Evolutionary conservation across 768 basidiomycete species (phyloP), one percentile per base, ranked within the genome.

Genomic region (Suillus discolor): DNA sequence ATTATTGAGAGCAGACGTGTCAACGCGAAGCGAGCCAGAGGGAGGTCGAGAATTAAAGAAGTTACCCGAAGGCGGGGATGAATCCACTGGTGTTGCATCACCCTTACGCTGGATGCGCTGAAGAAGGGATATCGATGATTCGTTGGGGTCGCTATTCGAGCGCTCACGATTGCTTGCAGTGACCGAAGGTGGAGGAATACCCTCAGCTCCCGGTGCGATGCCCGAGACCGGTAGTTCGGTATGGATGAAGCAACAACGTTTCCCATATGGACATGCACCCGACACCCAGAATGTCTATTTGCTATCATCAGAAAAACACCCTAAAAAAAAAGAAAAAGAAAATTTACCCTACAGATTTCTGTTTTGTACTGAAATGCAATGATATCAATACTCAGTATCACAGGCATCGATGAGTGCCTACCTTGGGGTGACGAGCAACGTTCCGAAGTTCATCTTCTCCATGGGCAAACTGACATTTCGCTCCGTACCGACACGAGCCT

Each of bases 391-490:
- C 55, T 68, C 31, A 63, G 55, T 44, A 59, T 64, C 39, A 20
- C 45, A 44, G 12, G 25, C 15, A 42, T 42, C 1, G 36, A 42
- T 39, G 49, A 47, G 66, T 31, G 70, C 82, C 68, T 72, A 93
- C 93, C 86, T 96, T 96, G 54, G 94, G 94, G 75, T 96, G 94
- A 69, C 94, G 85, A 69, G 89, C 77, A n/a, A 95, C 92, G 64
- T 84, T 87, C 47, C 93, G 87, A 39, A 96, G 82, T 77, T 96
- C 94, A 0, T 94, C 92, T 73, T 94, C 91, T 60, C 94, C 95
- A 73, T 96, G 94, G 31, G 94, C 94, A 74, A 96, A 96, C 75
- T 96, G 94, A 73, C 94, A 96, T 78, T 96, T 96, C 60, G 87
- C 77, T 6, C 91, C 92, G 70, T 96, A 96, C 41, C 94, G 84